Conservation (phyloP, 192 early-diverging fungal species). For the Allomyces macrogynus region DNA sequence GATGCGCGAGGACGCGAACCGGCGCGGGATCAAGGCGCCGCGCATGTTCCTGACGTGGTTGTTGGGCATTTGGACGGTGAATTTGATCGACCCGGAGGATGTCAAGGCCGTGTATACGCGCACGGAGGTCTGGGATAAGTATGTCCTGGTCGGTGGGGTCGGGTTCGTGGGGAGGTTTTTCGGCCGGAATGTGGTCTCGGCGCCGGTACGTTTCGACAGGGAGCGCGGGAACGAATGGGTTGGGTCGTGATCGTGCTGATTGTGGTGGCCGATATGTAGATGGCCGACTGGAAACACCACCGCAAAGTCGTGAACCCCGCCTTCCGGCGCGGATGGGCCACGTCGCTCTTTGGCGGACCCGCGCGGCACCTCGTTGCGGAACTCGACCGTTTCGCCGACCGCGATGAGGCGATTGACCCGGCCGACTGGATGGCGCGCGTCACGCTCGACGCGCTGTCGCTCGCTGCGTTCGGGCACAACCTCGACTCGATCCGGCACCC, state of each 20-base stretch:
- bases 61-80: not conserved
- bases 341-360: not conserved
- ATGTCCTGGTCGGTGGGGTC: not conserved
- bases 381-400: not conserved
- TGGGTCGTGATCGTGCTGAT: not conserved
- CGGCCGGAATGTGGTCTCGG: not conserved
- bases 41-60: too few species aligned
- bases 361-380: not conserved
- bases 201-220: not conserved
- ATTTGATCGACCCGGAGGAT: not conserved
- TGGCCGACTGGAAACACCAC: not conserved
- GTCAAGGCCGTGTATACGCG: not conserved
- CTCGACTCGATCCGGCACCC: not conserved
- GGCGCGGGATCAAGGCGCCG: too few species aligned
- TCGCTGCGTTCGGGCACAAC: not conserved
- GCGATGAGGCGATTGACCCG: not conserved
- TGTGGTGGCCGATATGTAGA: not conserved
- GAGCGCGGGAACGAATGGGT: too few species aligned
- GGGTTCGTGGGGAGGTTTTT: not conserved
- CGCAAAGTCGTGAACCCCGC: slow-evolving; percentile 1
- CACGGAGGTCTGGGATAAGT: not conserved
- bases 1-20: too few species aligned
- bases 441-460: not conserved
- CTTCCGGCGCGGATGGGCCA: slow-evolving; percentile 1
- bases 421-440: not conserved